phyloP scores from a whole-genome alignment of 345 rosid species.

The Schrenkiella parvula region DNA sequence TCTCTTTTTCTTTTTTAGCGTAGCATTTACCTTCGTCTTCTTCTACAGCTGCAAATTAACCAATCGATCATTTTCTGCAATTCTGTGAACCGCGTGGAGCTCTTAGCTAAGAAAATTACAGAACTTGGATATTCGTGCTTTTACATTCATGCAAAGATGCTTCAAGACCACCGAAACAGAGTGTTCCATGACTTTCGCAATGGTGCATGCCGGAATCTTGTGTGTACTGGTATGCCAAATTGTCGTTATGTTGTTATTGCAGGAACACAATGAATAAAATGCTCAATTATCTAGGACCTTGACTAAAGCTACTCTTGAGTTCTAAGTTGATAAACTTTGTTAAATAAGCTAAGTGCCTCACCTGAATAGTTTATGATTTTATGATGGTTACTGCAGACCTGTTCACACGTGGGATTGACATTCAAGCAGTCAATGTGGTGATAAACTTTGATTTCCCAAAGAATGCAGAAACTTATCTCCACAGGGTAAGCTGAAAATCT shows the following conservation, averaged over 20 bases:
- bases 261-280: neutral
- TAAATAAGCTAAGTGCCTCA: neutral
- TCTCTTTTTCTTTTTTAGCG: conserved; percentile 3
- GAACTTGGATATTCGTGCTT: conserved; percentile 96
- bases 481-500: conserved; percentile 59
- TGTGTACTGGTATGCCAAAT: conserved; percentile 69
- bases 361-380: conserved; percentile 1
- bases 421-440: conserved; percentile 92
- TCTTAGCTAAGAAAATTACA: conserved; percentile 90
- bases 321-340: too few species aligned
- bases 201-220: conserved; percentile 97
- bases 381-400: conserved; percentile 51
- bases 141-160: conserved; percentile 93
- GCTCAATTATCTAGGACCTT: neutral
- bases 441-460: conserved; percentile 92
- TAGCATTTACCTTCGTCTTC: conserved; percentile 16
- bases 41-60: conserved; percentile 83
- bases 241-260: neutral
- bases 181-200: conserved; percentile 96
- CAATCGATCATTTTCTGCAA: conserved; percentile 95
- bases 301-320: too few species aligned
- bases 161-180: conserved; percentile 95
- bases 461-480: conserved; percentile 86
- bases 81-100: conserved; percentile 91
- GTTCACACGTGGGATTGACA: conserved; percentile 92